phyloP scores from a whole-genome alignment of 2,329 filamentous ascomycete genomes.

The Xylaria sp. region DNA sequence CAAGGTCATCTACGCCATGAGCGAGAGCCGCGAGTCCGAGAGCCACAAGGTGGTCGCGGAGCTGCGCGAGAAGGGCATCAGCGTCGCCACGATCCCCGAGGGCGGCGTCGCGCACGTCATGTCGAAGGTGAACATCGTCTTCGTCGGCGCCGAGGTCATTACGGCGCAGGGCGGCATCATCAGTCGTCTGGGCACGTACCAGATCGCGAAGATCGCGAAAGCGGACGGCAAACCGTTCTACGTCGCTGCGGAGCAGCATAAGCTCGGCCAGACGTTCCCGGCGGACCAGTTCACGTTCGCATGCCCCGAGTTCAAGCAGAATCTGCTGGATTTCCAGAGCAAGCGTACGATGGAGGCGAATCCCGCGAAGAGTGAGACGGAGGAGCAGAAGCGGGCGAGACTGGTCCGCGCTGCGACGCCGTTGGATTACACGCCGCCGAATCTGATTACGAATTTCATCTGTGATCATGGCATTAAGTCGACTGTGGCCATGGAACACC shows the following conservation, averaged over 20 bases:
- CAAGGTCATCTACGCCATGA: constrained; percentile 73
- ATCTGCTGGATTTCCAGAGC: constrained; percentile 33
- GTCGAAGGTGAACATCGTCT: constrained; percentile 62
- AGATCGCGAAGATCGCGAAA: constrained; percentile 77
- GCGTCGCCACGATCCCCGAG: constrained; percentile 75
- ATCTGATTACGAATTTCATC: constrained; percentile 30
- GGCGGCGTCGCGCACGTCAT: constrained; percentile 76
- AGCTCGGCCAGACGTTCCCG: constrained; percentile 86
- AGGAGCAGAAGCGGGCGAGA: constrained; percentile 13
- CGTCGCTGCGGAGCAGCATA: constrained; percentile 91
- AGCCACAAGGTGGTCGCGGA: constrained; percentile 65
- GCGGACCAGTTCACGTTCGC: constrained; percentile 58
- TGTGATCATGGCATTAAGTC: constrained; percentile 31
- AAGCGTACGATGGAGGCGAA: constrained; percentile 9
- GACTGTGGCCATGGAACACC: constrained; percentile 28
- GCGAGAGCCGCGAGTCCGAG: constrained; percentile 52
- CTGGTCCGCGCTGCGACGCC: constrained; percentile 13
- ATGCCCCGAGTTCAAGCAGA: constrained; percentile 31
- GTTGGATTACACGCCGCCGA: constrained; percentile 24
- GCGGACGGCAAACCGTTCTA: constrained; percentile 65
- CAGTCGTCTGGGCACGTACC: constrained; percentile 76
- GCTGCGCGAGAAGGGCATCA: constrained; percentile 68
- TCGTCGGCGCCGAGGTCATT: constrained; percentile 75
- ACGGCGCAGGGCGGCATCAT: constrained; percentile 93
- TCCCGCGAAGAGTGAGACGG: constrained; percentile 3